phyloP scores from a whole-genome alignment of 2,329 filamentous ascomycete species.

The Ustilaginoidea virens region DNA sequence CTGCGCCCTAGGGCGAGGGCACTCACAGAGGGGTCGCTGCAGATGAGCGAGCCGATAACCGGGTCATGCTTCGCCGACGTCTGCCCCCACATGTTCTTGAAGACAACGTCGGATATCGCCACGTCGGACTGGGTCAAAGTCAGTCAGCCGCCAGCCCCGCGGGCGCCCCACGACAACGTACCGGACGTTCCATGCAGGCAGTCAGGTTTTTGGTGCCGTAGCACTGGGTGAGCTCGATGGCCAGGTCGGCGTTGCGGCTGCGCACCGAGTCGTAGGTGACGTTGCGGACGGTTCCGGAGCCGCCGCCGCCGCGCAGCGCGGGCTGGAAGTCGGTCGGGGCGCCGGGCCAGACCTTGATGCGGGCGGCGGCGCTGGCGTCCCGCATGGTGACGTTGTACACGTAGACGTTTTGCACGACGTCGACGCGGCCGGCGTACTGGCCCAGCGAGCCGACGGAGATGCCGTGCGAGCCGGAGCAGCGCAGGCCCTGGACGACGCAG shows the following conservation, averaged over 20 bases:
- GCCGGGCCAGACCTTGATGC: slow-evolving; percentile 62
- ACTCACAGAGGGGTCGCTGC: slow-evolving; percentile 1
- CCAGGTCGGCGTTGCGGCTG: slow-evolving; percentile 41
- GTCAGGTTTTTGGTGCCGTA: slow-evolving; percentile 1
- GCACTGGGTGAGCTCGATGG: slow-evolving; percentile 1
- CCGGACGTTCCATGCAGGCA: background rate
- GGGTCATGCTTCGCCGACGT: slow-evolving; percentile 1
- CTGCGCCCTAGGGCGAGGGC: too few relatives aligned
- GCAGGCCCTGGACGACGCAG: slow-evolving; percentile 49
- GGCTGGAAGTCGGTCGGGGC: slow-evolving; percentile 19
- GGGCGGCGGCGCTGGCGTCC: slow-evolving; percentile 47
- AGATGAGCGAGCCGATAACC: background rate
- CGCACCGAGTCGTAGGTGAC: slow-evolving; percentile 50
- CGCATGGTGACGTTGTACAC: slow-evolving; percentile 44
- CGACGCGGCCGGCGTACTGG: slow-evolving; percentile 46
- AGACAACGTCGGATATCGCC: background rate
- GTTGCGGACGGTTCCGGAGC: slow-evolving; percentile 40
- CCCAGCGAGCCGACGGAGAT: slow-evolving; percentile 59
- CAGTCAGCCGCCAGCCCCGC: background rate
- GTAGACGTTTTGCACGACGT: slow-evolving; percentile 55
- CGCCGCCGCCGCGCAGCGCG: slow-evolving; percentile 43
- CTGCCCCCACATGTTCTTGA: background rate
- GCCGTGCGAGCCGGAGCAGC: slow-evolving; percentile 55
- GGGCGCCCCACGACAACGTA: background rate
- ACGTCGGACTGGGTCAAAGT: slow-evolving; percentile 1